These are phyloP conservation scores for Arthrobotrys musiformis DNA, from an alignment of 2,329 filamentous ascomycete genomes.

Conservation along the genomic window DNA sequence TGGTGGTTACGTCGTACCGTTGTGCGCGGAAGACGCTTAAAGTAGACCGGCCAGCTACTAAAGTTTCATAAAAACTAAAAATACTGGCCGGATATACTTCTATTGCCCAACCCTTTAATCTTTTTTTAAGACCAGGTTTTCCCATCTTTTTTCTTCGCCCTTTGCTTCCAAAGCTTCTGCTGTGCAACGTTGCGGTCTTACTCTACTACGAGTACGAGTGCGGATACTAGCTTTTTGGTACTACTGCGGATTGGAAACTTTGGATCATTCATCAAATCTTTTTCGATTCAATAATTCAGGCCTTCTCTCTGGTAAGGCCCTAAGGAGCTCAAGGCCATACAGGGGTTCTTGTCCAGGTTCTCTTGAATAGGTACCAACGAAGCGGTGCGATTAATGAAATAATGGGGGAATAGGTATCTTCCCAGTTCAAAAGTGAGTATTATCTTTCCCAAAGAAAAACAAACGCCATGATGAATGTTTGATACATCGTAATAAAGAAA, in stretches of 20 bases:
- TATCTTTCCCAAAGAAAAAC: constrained; percentile 20
- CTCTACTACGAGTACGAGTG: too few species aligned
- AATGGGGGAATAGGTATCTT: neutral
- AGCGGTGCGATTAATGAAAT: constrained; percentile 18
- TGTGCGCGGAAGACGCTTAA: neutral
- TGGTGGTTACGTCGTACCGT: neutral
- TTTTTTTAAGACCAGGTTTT: neutral
- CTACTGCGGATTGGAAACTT: neutral
- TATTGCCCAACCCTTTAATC: neutral
- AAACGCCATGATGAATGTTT: constrained; percentile 43
- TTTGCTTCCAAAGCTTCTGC: neutral
- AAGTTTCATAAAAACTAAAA: neutral
- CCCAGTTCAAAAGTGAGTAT: constrained; percentile 31
- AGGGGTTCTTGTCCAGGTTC: neutral
- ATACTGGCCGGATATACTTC: neutral
- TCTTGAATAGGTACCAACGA: neutral
- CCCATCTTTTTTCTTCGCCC: too few species aligned
- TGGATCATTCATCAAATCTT: constrained; percentile 11
- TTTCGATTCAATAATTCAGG: constrained; percentile 24
- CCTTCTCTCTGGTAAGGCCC: neutral
- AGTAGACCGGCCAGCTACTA: too few species aligned
- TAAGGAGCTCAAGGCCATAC: constrained; percentile 1
- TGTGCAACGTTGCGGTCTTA: neutral
- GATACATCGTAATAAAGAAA: constrained; percentile 27
- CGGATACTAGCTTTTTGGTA: too few species aligned